A percentile compares a stretch with the other conserved stretches of the same genome.
These are phyloP conservation scores for Thymus mandschuricus DNA, from an alignment of 257 asterid species.

Conservation along the genomic window DNA sequence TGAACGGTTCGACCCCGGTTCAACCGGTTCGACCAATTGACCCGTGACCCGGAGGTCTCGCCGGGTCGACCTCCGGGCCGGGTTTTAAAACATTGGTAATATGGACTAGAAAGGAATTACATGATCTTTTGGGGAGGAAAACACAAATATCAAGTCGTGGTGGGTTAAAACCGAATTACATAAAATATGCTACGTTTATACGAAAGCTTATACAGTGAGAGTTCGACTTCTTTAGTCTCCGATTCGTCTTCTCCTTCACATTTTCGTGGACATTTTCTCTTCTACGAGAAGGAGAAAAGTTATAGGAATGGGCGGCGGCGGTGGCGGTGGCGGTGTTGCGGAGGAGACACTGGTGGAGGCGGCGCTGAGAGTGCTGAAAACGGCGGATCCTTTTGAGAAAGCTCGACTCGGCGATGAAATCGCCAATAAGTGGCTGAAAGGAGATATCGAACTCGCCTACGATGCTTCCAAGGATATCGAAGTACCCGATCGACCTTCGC, in stretches of 20 bases:
- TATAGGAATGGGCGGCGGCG: conserved; percentile 43
- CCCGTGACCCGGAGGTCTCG: no score
- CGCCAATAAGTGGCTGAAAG: conserved; percentile 73
- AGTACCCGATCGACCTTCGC: conserved; percentile 88
- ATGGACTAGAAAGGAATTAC: not conserved
- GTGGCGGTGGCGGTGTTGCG: not conserved
- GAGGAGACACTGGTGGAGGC: conserved; percentile 76
- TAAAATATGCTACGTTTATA: not conserved
- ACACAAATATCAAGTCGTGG: not conserved
- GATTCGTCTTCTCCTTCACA: not conserved
- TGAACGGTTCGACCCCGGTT: no score
- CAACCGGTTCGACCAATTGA: no score
- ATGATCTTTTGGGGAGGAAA: not conserved
- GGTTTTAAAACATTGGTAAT: no score
- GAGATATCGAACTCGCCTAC: conserved; percentile 52
- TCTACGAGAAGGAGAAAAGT: not conserved
- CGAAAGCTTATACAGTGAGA: not conserved
- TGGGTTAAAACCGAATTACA: not conserved
- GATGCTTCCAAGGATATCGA: conserved; percentile 42
- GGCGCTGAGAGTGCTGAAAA: conserved; percentile 75
- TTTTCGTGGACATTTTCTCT: not conserved
- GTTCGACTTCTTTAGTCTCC: not conserved
- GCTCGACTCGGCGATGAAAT: conserved; percentile 83
- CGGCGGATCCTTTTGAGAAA: conserved; percentile 84
- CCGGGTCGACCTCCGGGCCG: no score